Evolutionary conservation across 805 yeast genomes (phyloP), one percentile per base, ranked within the genome.

Genomic region (Saccharomycopsis fermentans): DNA sequence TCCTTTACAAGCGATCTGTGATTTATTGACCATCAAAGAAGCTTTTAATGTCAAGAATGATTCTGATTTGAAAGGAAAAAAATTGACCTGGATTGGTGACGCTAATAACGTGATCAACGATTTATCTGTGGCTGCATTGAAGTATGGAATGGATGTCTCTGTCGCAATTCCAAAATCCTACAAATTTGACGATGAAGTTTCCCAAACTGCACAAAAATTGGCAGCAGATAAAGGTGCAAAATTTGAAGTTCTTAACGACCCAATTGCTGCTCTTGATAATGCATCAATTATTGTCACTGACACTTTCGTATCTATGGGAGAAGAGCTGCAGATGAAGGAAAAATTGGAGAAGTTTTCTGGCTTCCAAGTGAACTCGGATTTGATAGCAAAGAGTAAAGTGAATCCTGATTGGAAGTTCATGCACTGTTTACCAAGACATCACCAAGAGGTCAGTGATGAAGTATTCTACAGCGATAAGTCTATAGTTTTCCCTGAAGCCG

Each of bases 271-370:
- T 0, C 81, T 90, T 55, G 76, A 77, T 57, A 77, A 78, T 64
- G 90, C 98, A 4, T 81, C 92, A 67, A 77, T 94, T 47, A 71
- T 94, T 37, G 98, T 92, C 52, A 94, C 99, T 16, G 99, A 94
- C 67, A 94, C 99, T 2, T 94, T 96, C 83, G 82, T 94, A 26
- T 92, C 98, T 0, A 94, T 94, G 99, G 99, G 99, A 59, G 91
- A 94, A 75, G 99, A 94, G 71, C 74, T 80, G 4, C 91, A 91
- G 69, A 87, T 82, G 63, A 76, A 70, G 54, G 75, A 77, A 58
- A 87, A 91, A 63, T 75, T 94, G 65, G 76, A 83, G 67, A 91
- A 90, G 72, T 94, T 94, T 70, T 78, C 75, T 16, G 96, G 96
- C 1, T 94, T 84, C 78, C 97, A 90, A 74, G 85, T 94, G 60